Percentiles rank a stretch among this genome's conserved stretches.
Evolutionary conservation across 306 rosid genomes (phyloP).

Genomic region (Purshia tridentata): DNA sequence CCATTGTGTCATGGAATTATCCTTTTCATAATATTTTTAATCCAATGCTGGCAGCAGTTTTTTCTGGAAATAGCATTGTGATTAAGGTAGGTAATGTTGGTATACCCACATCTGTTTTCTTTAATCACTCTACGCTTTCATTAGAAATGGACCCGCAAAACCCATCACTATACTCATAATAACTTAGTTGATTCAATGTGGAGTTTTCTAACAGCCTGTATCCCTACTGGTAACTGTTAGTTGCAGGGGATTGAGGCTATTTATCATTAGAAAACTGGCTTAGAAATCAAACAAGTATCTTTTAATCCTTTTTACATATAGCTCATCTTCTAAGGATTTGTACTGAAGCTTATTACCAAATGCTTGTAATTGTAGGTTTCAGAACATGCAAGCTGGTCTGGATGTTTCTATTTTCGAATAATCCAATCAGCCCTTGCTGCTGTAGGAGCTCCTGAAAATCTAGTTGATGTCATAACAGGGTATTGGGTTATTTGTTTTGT

Average conservation of each 20-base stretch:
- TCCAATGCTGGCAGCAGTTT: constrained; percentile 88
- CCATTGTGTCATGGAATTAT: constrained; percentile 91
- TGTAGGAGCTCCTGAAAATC: constrained; percentile 95
- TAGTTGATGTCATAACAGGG: constrained; percentile 95
- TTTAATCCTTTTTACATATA: constrained; percentile 13
- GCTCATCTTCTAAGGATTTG: constrained; percentile 1
- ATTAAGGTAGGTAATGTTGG: constrained; percentile 59
- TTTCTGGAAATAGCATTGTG: constrained; percentile 86
- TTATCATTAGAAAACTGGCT: neutral
- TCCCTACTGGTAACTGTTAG: constrained; percentile 9
- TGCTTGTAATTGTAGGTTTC: constrained; percentile 64
- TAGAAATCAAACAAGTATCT: neutral
- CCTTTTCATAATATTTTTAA: constrained; percentile 90
- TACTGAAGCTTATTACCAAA: constrained; percentile 18
- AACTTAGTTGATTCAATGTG: neutral
- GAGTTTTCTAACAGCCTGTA: neutral
- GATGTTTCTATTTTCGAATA: constrained; percentile 88
- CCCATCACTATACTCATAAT: neutral
- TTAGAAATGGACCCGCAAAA: neutral
- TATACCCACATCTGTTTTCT: constrained; percentile 18
- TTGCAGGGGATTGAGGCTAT: constrained; percentile 13
- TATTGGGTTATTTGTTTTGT: constrained; percentile 33
- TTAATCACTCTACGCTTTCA: constrained; percentile 16
- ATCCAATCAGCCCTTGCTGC: constrained; percentile 99
- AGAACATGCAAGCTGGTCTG: constrained; percentile 99